Evolutionary conservation across 805 yeast species (phyloP).

Genomic region (Barnettozyma populi): DNA sequence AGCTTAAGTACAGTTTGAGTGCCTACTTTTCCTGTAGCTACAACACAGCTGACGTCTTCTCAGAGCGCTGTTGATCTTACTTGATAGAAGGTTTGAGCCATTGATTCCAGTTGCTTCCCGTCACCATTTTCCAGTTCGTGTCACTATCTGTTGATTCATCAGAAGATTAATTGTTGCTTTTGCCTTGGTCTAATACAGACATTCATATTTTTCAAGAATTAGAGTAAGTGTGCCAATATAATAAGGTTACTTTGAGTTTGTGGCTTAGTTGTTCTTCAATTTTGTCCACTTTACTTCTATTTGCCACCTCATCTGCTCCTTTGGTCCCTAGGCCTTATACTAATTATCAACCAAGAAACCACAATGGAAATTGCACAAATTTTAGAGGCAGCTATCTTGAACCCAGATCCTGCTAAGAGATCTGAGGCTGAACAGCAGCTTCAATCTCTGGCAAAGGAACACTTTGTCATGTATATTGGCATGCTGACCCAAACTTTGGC

Average conservation of each 20-base stretch:
- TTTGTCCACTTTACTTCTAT: not conserved
- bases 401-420: conserved; percentile 61
- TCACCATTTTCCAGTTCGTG: not conserved
- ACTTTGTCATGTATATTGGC: conserved; percentile 70
- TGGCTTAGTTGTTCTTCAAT: not conserved
- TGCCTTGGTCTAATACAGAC: not conserved
- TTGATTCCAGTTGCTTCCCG: not conserved
- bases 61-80: not conserved
- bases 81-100: not conserved
- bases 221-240: not conserved
- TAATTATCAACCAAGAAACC: conserved; percentile 2
- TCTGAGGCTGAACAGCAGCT: conserved; percentile 76
- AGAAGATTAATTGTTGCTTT: not conserved
- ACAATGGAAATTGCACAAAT: conserved; percentile 54
- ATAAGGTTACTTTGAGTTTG: not conserved
- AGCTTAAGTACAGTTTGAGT: not conserved
- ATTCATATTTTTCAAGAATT: not conserved
- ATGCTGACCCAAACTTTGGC: conserved; percentile 68
- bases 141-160: not conserved
- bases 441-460: conserved; percentile 60
- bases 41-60: not conserved
- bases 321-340: not conserved
- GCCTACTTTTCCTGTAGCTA: not conserved
- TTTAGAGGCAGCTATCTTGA: conserved; percentile 74
- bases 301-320: not conserved